A percentile compares a stretch with the other conserved stretches of the same genome.
Evolutionary conservation across 2,329 filamentous ascomycete species (phyloP).

Genomic region (Acrocalymma vagum): DNA sequence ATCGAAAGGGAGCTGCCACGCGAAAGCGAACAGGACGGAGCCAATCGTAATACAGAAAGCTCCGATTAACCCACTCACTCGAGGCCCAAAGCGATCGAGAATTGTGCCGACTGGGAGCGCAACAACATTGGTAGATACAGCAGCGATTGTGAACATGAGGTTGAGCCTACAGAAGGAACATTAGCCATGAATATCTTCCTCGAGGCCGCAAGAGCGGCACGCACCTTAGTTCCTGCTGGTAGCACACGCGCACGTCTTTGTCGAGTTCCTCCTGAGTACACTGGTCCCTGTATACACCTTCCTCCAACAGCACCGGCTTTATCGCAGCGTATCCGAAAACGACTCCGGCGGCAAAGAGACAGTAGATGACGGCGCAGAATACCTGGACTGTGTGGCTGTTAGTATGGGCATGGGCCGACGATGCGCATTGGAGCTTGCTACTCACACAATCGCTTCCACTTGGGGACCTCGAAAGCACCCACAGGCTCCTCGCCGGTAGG

Average conservation of each 20-base stretch:
- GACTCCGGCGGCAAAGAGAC: slow-evolving; percentile 74
- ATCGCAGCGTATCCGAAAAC: slow-evolving; percentile 53
- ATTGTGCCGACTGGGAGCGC: slow-evolving; percentile 87
- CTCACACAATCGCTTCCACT: slow-evolving; percentile 62
- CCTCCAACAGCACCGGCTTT: slow-evolving; percentile 48
- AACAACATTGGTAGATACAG: slow-evolving; percentile 86
- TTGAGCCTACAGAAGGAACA: slow-evolving; percentile 71
- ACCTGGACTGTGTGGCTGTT: slow-evolving; percentile 67
- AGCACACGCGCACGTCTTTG: slow-evolving; percentile 43
- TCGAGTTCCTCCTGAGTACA: slow-evolving; percentile 48
- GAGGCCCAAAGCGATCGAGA: slow-evolving; percentile 82
- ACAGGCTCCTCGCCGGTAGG: slow-evolving; percentile 50
- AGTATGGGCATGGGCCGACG: slow-evolving; percentile 15
- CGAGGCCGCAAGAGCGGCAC: slow-evolving; percentile 68
- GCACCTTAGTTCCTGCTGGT: slow-evolving; percentile 49
- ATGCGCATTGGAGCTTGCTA: too few species aligned
- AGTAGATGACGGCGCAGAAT: slow-evolving; percentile 73
- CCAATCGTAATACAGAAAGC: slow-evolving; percentile 74
- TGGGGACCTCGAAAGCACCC: slow-evolving; percentile 64
- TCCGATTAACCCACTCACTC: slow-evolving; percentile 76
- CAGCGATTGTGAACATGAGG: slow-evolving; percentile 91
- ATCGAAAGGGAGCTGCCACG: slow-evolving; percentile 72
- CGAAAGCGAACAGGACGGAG: slow-evolving; percentile 76
- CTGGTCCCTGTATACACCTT: slow-evolving; percentile 45
- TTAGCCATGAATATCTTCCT: slow-evolving; percentile 67